Base-by-base conservation (phyloP, 176 grass and related monocot species). In the Oryza glaberrima region DNA sequence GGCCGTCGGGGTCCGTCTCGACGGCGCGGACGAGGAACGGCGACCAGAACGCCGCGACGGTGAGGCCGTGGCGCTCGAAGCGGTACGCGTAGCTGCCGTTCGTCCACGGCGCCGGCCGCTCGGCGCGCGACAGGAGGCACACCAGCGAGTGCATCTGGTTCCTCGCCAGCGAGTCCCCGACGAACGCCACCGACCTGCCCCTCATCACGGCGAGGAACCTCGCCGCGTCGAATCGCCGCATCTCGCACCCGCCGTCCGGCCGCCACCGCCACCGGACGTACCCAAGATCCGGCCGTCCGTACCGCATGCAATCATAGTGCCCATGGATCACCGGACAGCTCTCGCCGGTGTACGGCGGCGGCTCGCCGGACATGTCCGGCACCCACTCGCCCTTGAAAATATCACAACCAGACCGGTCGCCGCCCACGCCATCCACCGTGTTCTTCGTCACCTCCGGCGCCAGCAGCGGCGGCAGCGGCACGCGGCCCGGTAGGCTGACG, bases 111-210 rank as follows among this genome's bases (percentile, higher is more conserved):
- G 25, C 6, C 52, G 77, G 66, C 35, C 26, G 70, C 83, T 81
- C 85, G 14, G 70, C 46, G 11, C 2, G 45, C 22, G 85, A 13
- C 46, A 95, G 61, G 83, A 95, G 88, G 80, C 94, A 95, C 3
- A 95, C 72, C 11, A 93, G 79, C 11, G 94, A 95, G 72, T 95
- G 90, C 70, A 95, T 85, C 35, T 95, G 88, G 86, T 95, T 95
- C 41, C 94, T 67, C 1, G 91, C 88, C 2, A 93, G 58, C 6
- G 94, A 95, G 80, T 95, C 94, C 13, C 94, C 94, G 12, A 95
- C 68, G 45, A 95, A 95, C 20, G 88, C 94, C 58, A 93, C 20
- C 49, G 88, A 90, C 52, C 65, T 87, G 8, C 84, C 77, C 38
- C 19, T 38, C 45, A 80, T 51, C 3, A 73, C 44, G 17, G 4